Evolutionary conservation across 1,139 yeast species (phyloP).

Genomic region (Lodderomyces oxycetoniae): DNA sequence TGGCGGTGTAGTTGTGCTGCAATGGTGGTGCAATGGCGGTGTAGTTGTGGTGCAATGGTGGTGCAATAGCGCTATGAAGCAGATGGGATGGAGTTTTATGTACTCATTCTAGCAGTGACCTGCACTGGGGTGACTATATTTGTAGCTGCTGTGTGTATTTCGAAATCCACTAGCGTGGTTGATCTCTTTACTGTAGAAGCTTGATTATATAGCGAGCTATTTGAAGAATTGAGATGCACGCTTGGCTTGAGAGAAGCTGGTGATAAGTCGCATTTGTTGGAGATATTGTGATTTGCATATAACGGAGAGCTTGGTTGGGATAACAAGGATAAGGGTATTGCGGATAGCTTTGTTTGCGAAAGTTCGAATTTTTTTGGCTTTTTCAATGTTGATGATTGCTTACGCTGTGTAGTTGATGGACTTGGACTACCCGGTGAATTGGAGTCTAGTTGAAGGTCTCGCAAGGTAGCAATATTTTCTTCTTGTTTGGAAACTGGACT

Average conservation of each 20-base stretch:
- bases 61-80: background rate
- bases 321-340: conserved; percentile 14
- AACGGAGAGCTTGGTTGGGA: conserved; percentile 22
- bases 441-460: conserved; percentile 2
- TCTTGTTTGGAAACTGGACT: background rate
- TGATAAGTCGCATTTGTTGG: conserved; percentile 21
- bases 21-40: background rate
- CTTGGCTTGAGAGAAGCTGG: conserved; percentile 11
- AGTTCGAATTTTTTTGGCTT: conserved; percentile 17
- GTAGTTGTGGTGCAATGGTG: too few relatives aligned
- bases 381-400: conserved; percentile 1
- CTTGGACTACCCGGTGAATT: background rate
- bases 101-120: conserved; percentile 42
- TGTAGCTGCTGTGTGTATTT: conserved; percentile 30
- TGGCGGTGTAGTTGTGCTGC: too few relatives aligned
- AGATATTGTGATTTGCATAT: conserved; percentile 24
- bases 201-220: conserved; percentile 8
- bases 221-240: conserved; percentile 10
- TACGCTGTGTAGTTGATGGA: conserved; percentile 2
- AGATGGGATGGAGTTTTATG: conserved; percentile 16
- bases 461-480: conserved; percentile 1
- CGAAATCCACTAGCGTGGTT: conserved; percentile 20
- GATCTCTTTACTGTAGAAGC: conserved; percentile 13
- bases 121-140: conserved; percentile 45
- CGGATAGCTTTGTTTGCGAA: conserved; percentile 19